A percentile compares a stretch with the other conserved stretches of the same genome.
Conservation (phyloP, 768 basidiomycete genomes). For the Sarcomyxa edulis region DNA sequence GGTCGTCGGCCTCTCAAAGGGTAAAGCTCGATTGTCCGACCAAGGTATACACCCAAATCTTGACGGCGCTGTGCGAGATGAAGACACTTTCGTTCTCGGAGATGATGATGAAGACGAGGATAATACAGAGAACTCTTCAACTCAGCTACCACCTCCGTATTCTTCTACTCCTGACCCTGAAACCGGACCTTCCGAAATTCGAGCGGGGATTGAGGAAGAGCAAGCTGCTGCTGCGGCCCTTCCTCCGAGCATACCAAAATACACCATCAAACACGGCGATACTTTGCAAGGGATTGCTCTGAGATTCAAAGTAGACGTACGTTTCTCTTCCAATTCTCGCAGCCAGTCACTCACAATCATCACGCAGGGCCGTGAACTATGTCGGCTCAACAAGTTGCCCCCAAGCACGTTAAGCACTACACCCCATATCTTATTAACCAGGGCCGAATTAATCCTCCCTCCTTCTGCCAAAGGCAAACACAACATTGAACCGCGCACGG, state of each 20-base stretch:
- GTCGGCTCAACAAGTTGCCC: constrained; percentile 63
- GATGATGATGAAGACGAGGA: constrained; percentile 49
- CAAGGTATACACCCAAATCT: constrained; percentile 26
- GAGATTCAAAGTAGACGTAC: constrained; percentile 55
- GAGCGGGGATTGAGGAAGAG: background rate
- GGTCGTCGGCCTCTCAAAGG: constrained; percentile 21
- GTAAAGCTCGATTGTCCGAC: background rate
- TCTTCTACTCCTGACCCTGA: constrained; percentile 1
- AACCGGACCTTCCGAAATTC: background rate
- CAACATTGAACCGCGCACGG: constrained; percentile 15
- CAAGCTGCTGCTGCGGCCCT: constrained; percentile 9
- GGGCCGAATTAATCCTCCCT: constrained; percentile 51
- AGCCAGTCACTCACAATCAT: constrained; percentile 4
- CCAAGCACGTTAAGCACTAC: constrained; percentile 61
- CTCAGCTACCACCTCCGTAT: constrained; percentile 6
- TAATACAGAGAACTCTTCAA: constrained; percentile 1
- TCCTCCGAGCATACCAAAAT: constrained; percentile 27
- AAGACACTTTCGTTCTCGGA: constrained; percentile 60
- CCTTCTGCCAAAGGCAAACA: constrained; percentile 24
- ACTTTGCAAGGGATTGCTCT: constrained; percentile 64
- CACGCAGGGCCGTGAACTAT: constrained; percentile 50
- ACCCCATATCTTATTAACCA: constrained; percentile 71
- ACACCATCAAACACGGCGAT: constrained; percentile 51
- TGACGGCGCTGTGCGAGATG: constrained; percentile 53
- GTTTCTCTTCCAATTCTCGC: constrained; percentile 17